These are phyloP conservation scores for Tulasnella calospora DNA, from an alignment of 768 basidiomycete genomes.

Conservation along the genomic window DNA sequence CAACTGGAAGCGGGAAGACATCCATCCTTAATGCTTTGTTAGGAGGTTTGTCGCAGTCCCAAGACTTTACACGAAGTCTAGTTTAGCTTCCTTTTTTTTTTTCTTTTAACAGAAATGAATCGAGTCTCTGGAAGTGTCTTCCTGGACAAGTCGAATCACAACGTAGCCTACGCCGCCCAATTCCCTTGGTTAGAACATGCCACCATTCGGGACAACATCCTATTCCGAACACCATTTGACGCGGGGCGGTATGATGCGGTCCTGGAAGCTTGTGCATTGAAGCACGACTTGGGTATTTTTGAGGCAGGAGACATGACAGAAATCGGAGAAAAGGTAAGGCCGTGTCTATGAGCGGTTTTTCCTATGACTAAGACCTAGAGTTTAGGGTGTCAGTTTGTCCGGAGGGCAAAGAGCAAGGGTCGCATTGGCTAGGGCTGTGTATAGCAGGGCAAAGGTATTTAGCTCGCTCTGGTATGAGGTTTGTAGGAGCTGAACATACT, in stretches of 20 bases:
- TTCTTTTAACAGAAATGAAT: slow-evolving; percentile 62
- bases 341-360: neutral
- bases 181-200: slow-evolving; percentile 68
- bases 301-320: slow-evolving; percentile 78
- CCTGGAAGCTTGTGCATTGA: slow-evolving; percentile 68
- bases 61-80: neutral
- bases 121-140: slow-evolving; percentile 51
- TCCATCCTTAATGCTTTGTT: slow-evolving; percentile 58
- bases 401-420: slow-evolving; percentile 71
- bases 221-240: slow-evolving; percentile 61
- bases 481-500: neutral
- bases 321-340: slow-evolving; percentile 71
- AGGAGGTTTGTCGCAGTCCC: slow-evolving; percentile 49
- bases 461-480: slow-evolving; percentile 29
- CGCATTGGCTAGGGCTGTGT: slow-evolving; percentile 73
- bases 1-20: slow-evolving; percentile 66
- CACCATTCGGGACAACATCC: slow-evolving; percentile 74
- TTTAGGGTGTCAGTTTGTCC: slow-evolving; percentile 50
- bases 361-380: neutral
- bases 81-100: neutral
- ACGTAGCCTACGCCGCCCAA: slow-evolving; percentile 51
- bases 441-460: slow-evolving; percentile 39
- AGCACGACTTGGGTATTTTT: slow-evolving; percentile 64
- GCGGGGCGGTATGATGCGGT: slow-evolving; percentile 60
- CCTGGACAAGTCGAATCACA: slow-evolving; percentile 53